These are phyloP conservation scores for Inga leiocalycina DNA, from an alignment of 306 rosid species.

Conservation along the genomic window DNA sequence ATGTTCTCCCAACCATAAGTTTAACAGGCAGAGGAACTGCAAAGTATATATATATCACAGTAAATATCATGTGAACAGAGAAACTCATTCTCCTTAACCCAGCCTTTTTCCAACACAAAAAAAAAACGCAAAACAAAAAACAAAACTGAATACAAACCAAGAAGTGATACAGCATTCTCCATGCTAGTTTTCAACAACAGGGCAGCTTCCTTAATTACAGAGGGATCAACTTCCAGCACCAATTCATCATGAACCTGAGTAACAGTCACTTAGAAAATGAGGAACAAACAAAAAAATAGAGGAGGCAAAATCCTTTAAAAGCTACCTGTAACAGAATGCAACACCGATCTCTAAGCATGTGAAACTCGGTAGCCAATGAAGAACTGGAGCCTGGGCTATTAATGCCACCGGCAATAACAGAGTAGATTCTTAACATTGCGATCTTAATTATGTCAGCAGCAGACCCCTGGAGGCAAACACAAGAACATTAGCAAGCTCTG, in stretches of 20 bases:
- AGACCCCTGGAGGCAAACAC: constrained; percentile 67
- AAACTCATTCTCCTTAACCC: constrained; percentile 11
- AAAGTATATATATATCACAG: constrained; percentile 32
- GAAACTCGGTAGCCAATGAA: constrained; percentile 44
- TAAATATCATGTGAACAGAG: constrained; percentile 21
- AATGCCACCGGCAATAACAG: constrained; percentile 47
- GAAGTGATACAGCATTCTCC: constrained; percentile 90
- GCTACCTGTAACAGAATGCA: constrained; percentile 85
- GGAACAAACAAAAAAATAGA: background rate
- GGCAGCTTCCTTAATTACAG: constrained; percentile 75
- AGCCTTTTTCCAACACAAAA: background rate
- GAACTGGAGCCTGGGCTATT: constrained; percentile 49
- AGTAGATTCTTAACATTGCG: constrained; percentile 81
- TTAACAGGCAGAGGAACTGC: constrained; percentile 91
- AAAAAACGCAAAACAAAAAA: background rate
- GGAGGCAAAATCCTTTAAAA: constrained; percentile 22
- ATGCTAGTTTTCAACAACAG: constrained; percentile 73
- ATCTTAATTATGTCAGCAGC: constrained; percentile 95
- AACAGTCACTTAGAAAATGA: constrained; percentile 31
- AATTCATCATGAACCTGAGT: constrained; percentile 92
- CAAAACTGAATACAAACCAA: constrained; percentile 55
- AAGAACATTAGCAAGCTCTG: constrained; percentile 8
- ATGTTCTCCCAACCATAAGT: constrained; percentile 83
- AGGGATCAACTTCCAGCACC: constrained; percentile 90
- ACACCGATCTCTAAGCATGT: constrained; percentile 66